Base-by-base conservation (phyloP, 2,329 filamentous ascomycete species). In the Lecanoromycetidae sp. region DNA sequence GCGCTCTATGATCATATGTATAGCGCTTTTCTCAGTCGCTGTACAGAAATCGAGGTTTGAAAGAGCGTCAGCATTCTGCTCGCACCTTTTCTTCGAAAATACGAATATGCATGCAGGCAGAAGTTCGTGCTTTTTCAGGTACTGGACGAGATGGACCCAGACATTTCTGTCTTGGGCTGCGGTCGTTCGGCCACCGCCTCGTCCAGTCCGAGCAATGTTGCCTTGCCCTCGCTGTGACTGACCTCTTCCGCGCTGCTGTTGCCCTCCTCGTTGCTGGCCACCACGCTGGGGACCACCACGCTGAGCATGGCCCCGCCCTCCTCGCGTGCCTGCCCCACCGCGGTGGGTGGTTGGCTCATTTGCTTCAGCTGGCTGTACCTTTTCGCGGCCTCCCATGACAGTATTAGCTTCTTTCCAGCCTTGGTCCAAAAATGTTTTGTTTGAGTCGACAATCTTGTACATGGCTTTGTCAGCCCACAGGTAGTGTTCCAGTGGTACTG, bases 1-100 rank as follows among this genome's bases (percentile, higher is more conserved):
- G 62, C 87, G 93, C 63, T 96, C 87, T 55, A 98, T 87, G 29
- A 87, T 90, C 84, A 96, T 95, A 62, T 98, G 90, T 49, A 94
- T 93, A 37, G 86, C 82, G 57, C 91, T 98, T 74, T 95, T 96
- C 67, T 98, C 91, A 3, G 81, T 76, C 0, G 88, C 87, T 5
- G 84, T 95, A 61, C 84, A 93, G 60, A 94, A 96, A 60, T 98
- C 91, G 55, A 94, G 82, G 59, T 95, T 96, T 52, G 85, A 90
- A 19, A 98, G 71, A 0, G 91, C 90, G 61, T 95, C 87, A 0
- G 91, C 91, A 61, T 96, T 98, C 61, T 96, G 87, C 63, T 98
- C 91, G 58, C 91, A 96, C 44, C 91, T 75, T 65, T 91, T 94
- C 69, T 96, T 98, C 2, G 91, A 98, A 65, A 98, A 98, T 47